Base-by-base conservation (phyloP, 495 filamentous ascomycete genomes). In the Xylaria curta region DNA sequence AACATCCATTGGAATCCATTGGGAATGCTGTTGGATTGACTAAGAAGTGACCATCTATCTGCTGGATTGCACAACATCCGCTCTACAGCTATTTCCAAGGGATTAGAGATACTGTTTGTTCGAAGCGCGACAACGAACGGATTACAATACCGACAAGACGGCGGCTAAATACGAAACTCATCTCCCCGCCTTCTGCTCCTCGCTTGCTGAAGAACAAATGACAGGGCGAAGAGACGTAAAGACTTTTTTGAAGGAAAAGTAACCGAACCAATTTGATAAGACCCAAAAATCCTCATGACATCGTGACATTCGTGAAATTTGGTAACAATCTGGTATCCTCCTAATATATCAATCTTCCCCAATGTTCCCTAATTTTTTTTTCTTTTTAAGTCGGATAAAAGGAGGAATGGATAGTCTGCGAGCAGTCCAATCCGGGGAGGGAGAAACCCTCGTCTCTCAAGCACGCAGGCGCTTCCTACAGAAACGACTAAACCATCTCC, bases 291-390 rank as follows among this genome's bases (percentile, higher is more conserved):
- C 54, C 66, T 49, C 54, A 60, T 59, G 12, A 31, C 40, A 61
- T 67, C 65, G 21, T 67, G 19, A 59, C 21, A 13, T 59, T 60
- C 21, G 56, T 59, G 47, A 33, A 69, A 21, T 60, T 31, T 46
- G 53, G 46, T 70, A 38, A 63, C 68, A 70, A 49, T 70, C 68
- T 70, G 68, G 58, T 58, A 36, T 69, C 66, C 38, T 47, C 66
- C 38, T 47, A 19, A 28, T 42, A 62, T 9, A 54, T 46, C 66
- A 59, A 58, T 38, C 36, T 42, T 62, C 42, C 44, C 56, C 68
- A 70, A 70, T 63, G 28, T 31, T 31, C 28, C 28, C 28, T 31
- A 1, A 31, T 31, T 31, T 31, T 31, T 31, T 31, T 31, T 31
- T 31, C 28, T 1, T 31, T 31, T 15, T 62, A 26, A 33, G 8